Evolutionary conservation across 1,284 basidiomycete genomes (phyloP), one percentile per base, ranked within the genome.

Genomic region (Hemileia vastatrix): DNA sequence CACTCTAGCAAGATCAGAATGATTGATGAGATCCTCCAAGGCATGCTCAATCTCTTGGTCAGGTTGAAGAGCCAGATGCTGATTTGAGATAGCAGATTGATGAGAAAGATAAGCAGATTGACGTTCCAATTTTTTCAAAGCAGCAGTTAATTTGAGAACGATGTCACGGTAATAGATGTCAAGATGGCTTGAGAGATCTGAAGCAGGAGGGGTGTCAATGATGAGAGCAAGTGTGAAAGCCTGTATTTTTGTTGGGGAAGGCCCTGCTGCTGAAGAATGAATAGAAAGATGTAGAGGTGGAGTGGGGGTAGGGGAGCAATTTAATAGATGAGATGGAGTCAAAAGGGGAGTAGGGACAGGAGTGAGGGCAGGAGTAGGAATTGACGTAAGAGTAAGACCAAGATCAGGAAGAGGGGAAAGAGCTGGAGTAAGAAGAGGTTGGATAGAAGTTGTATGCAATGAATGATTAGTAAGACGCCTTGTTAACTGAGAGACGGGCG

Each of bases 171-270:
- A 63, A 50, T 63, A 63, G 2, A 63, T 49, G 56, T 63, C 54
- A 6, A 63, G 49, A 47, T 63, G 61, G 21, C 57, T 33, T 27
- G 61, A 63, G 9, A 63, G 54, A 52, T 63, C 45, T 23, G 54
- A 63, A 11, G 54, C 54, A 4, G 61, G 54, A 21, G 54, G 54
- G 4, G 61, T 56, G 47, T 63, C 61, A 43, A 63, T 56, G n/a
- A 63, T 57, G 15, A 63, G 40, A 31, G 61, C 61, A 19, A 63
- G 50, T n/a, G 61, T 63, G 27, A 63, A 63, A 8, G 61, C 56
- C 24, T 63, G 61, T 15, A 63, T 13, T 43, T 6, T 8, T 43
- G 36, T 43, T 43, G 36, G n/a, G 6, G 36, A 43, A 43, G 36
- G n/a, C 15, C 8, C 6, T 43, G 36, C 6, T 43, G 36, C 6